Evolutionary conservation across 306 rosid species (phyloP), one percentile per base, ranked within the genome.

Genomic region (Herpetospermum pedunculosum): DNA sequence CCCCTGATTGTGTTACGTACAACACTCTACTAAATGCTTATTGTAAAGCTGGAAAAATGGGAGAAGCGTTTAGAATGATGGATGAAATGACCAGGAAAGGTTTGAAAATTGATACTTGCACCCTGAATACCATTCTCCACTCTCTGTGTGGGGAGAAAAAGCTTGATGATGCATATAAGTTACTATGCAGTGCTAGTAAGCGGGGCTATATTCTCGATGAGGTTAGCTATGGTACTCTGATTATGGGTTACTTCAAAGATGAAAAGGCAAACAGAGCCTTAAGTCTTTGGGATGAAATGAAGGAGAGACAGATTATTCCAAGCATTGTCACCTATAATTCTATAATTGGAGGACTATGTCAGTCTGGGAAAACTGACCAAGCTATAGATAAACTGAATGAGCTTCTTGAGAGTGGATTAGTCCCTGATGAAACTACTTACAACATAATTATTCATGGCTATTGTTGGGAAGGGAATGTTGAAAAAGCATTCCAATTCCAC

Each of bases 161-260:
- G 87, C 86, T 84, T 28, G 87, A 83, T 12, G 85, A 86, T 77
- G 98, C 98, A 4, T 81, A 87, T 28, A 43, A 81, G 54, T 81
- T 93, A 71, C 69, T 77, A 53, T 64, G 53, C 62, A 84, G 72
- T 69, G 88, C 94, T 1, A 49, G 62, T 72, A 88, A 78, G 84
- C 83, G 90, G 65, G 98, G 98, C 73, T 93, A 93, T 85, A 80
- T 89, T 77, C 79, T 91, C 77, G 87, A 93, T 59, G 94, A 87
- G 83, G 92, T 91, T 53, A 91, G 88, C 32, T 93, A 89, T 80
- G 98, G 97, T 77, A 89, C 92, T 76, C 83, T 91, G 52, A 89
- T 93, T 65, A 81, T 79, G 84, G 98, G 97, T 63, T 89, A 88
- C 89, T 86, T 89, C 79, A 89, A 85, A 81, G 83, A 77, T 53